Evolutionary conservation across 495 filamentous ascomycete species (phyloP).

Genomic region (Schizothecium vesticola): DNA sequence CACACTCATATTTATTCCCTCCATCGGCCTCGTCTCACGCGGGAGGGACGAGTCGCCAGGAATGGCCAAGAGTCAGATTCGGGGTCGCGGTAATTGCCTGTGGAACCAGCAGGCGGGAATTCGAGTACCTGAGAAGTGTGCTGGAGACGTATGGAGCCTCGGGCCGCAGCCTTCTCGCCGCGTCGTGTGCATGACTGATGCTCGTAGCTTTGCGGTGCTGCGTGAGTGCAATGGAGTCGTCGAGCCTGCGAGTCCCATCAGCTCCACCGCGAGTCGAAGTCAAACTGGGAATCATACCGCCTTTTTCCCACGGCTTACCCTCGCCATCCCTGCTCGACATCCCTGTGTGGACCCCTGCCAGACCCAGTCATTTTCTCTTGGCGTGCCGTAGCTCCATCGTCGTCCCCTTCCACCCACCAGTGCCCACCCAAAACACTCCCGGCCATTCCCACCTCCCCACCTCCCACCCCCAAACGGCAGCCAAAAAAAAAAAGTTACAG

Average conservation of each 20-base stretch:
- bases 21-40: neutral
- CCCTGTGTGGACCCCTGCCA: constrained; percentile 6
- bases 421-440: constrained; percentile 24
- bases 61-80: constrained; percentile 3
- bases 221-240: constrained; percentile 4
- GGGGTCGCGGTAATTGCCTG: constrained; percentile 10
- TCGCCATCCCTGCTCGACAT: constrained; percentile 11
- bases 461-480: constrained; percentile 21
- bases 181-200: constrained; percentile 7
- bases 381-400: constrained; percentile 21
- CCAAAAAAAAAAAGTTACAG: constrained; percentile 31
- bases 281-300: constrained; percentile 28
- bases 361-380: neutral
- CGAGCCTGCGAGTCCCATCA: too few species aligned
- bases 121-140: neutral
- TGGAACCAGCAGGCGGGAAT: constrained; percentile 6
- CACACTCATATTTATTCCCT: neutral
- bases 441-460: neutral
- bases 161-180: constrained; percentile 9
- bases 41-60: neutral
- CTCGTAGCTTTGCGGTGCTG: neutral
- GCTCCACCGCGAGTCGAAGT: neutral
- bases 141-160: neutral
- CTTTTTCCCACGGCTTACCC: constrained; percentile 19
- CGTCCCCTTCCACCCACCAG: constrained; percentile 25